These are phyloP conservation scores for Trichaptum fuscoviolaceum DNA, from an alignment of 768 basidiomycete species.

Conservation along the genomic window DNA sequence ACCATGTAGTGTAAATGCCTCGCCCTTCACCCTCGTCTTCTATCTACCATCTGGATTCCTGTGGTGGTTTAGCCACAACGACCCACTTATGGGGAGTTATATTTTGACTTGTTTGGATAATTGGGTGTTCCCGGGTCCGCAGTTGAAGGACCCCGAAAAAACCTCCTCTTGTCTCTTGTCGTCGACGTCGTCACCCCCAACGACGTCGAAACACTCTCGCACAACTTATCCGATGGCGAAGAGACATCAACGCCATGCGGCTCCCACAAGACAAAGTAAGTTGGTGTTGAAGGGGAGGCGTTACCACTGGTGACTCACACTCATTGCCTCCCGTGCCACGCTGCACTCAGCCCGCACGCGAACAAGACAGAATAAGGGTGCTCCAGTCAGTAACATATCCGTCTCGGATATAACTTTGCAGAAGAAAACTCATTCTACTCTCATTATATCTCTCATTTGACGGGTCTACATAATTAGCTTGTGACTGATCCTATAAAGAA, in stretches of 20 bases:
- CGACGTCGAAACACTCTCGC: background rate
- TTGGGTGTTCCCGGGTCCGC: background rate
- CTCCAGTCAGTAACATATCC: background rate
- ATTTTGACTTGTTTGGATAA: background rate
- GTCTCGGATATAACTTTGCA: background rate
- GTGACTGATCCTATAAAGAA: constrained; percentile 57
- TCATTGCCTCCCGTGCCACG: constrained; percentile 1
- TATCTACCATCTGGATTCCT: background rate
- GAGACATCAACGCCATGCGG: constrained; percentile 4
- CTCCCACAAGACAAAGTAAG: constrained; percentile 4
- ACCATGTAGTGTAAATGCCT: background rate
- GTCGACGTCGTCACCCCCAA: constrained; percentile 1
- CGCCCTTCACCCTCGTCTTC: background rate
- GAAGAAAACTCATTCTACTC: background rate
- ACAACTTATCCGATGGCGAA: background rate
- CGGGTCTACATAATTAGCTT: background rate
- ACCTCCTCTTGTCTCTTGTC: background rate
- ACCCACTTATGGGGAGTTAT: background rate
- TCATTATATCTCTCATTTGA: background rate
- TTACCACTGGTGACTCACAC: background rate
- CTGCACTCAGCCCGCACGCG: constrained; percentile 6
- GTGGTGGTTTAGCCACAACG: background rate
- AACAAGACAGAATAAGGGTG: constrained; percentile 5
- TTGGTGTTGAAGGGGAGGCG: background rate
- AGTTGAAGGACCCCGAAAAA: constrained; percentile 1